phyloP scores from a whole-genome alignment of 1,284 basidiomycete genomes.

The Coniferiporia sulphurascens region DNA sequence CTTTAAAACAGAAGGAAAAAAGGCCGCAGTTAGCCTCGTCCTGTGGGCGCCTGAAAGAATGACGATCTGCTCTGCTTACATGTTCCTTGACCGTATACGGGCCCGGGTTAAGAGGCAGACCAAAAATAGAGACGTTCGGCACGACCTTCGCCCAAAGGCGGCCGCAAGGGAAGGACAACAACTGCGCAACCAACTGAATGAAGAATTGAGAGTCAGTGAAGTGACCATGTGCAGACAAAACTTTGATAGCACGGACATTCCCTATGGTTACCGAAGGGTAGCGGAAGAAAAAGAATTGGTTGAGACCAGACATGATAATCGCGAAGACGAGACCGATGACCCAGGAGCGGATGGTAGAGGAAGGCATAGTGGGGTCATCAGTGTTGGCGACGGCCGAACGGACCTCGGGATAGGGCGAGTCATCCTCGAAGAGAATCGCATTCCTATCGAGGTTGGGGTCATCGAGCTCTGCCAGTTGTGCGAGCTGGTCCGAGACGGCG shows the following conservation, averaged over 20 bases:
- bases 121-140: conserved; percentile 46
- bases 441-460: conserved; percentile 27
- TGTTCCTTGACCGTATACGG: conserved; percentile 78
- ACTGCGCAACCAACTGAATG: conserved; percentile 44
- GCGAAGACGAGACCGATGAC: conserved; percentile 45
- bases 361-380: conserved; percentile 31
- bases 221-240: conserved; percentile 27
- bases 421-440: conserved; percentile 37
- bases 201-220: conserved; percentile 16
- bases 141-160: conserved; percentile 44
- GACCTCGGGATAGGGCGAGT: conserved; percentile 42
- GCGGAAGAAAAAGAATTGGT: conserved; percentile 54
- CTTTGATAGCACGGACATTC: conserved; percentile 31
- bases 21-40: conserved; percentile 4
- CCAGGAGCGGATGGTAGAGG: conserved; percentile 34
- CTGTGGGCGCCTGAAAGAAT: background rate
- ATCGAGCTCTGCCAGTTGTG: conserved; percentile 19
- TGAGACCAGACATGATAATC: conserved; percentile 47
- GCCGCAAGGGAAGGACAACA: conserved; percentile 56
- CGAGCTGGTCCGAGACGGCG: background rate
- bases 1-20: background rate
- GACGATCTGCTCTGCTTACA: conserved; percentile 22
- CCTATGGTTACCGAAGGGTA: conserved; percentile 45
- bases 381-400: conserved; percentile 32
- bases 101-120: conserved; percentile 58